A percentile compares a stretch with the other conserved stretches of the same genome.
phyloP scores from a whole-genome alignment of 331 rosid species.

The Acacia pycnantha region DNA sequence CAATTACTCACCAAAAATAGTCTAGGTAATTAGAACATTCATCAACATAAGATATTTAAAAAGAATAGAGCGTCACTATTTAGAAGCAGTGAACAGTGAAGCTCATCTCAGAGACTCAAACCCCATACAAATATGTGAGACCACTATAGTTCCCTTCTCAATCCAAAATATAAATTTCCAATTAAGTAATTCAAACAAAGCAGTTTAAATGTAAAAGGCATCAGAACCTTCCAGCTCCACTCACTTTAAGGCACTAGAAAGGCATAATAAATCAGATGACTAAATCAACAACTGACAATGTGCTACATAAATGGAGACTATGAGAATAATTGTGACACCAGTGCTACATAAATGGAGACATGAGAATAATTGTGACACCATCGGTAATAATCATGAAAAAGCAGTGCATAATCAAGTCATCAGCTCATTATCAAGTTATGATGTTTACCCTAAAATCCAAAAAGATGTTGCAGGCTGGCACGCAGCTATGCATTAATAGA shows the following conservation, averaged over 20 bases:
- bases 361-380: no score
- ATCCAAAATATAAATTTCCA: not conserved
- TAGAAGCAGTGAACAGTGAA: not conserved
- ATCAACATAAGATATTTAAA: not conserved
- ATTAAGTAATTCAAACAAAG: not conserved
- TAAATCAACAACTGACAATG: not conserved
- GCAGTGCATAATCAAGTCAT: not conserved
- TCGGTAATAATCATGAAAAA: not conserved
- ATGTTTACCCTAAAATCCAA: not conserved
- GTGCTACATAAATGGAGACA: no score
- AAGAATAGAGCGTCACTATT: not conserved
- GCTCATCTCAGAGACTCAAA: not conserved
- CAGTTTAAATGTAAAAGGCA: not conserved
- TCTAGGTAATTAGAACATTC: not conserved
- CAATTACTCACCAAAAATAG: not conserved
- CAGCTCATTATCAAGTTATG: not conserved
- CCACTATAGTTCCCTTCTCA: not conserved
- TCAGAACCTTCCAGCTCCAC: not conserved
- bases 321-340: not conserved
- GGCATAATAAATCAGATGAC: not conserved
- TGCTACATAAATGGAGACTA: not conserved
- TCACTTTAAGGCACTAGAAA: not conserved
- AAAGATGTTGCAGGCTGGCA: not conserved
- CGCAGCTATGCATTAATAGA: not conserved
- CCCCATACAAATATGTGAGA: not conserved